Evolutionary conservation across 768 basidiomycete species (phyloP).

Genomic region (Phallus indusiatus): DNA sequence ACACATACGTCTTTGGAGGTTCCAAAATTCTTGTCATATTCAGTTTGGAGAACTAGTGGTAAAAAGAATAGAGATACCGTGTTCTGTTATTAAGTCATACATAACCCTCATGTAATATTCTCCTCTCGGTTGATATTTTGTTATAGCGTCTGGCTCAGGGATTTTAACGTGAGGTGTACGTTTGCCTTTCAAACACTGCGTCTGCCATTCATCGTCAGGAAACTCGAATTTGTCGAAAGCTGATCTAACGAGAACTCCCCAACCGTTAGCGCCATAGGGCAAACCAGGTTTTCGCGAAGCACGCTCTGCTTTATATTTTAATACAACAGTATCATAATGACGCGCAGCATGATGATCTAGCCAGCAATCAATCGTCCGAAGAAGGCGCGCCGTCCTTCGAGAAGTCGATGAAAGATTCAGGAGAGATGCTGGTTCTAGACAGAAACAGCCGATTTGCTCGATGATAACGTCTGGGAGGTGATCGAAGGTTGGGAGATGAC

Average conservation of each 20-base stretch:
- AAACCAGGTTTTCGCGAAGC: neutral
- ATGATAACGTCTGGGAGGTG: neutral
- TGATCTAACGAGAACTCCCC: conserved; percentile 4
- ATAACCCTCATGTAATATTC: neutral
- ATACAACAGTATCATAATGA: neutral
- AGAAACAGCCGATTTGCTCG: neutral
- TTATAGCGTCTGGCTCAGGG: neutral
- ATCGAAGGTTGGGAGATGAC: neutral
- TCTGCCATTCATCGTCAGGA: neutral
- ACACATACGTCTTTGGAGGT: too few relatives aligned
- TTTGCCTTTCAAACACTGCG: neutral
- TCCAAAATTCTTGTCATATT: too few relatives aligned
- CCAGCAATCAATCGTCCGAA: neutral
- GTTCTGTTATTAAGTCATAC: conserved; percentile 5
- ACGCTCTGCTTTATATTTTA: neutral
- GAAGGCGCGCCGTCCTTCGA: neutral
- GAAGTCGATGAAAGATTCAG: conserved; percentile 4
- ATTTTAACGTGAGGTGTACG: neutral
- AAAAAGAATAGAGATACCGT: neutral
- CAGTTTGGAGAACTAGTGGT: too few relatives aligned
- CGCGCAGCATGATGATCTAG: neutral
- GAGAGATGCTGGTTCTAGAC: neutral
- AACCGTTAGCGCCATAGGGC: conserved; percentile 1
- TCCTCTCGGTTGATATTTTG: neutral
- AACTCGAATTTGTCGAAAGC: conserved; percentile 5